Evolutionary conservation across 768 basidiomycete species (phyloP), one percentile per base, ranked within the genome.

Genomic region (Leccinum disarticulatum): DNA sequence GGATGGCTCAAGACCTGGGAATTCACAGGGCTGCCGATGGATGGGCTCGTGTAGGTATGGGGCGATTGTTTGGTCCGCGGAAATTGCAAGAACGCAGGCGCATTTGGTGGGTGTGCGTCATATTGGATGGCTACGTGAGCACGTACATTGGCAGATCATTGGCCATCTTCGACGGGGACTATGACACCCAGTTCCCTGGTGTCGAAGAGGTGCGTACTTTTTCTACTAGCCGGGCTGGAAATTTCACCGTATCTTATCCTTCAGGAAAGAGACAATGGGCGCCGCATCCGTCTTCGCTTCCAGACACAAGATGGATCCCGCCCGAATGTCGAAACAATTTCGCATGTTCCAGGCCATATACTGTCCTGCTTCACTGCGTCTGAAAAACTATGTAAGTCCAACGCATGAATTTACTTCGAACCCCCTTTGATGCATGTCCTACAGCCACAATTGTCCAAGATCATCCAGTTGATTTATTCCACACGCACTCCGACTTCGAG

Each of bases 1-100:
- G 93, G n/a, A 93, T 95, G 91, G 91, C 91, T 15, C 91, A 92
- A 73, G 91, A 93, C 72, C 72, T 93, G 56, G 91, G 91, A 8
- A 83, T 93, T 82, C 91, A 93, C 67, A 82, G 90, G 36, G 82
- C 81, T 63, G 88, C 92, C 31, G 91, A 93, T 68, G 84, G 86
- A 30, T 93, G 91, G 91, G 81, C 82, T 19, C 74, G 86, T 28
- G 82, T 71, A 57, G 83, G 78, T 15, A 78, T 85, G 56, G 86
- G 86, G 0, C 70, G 62, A 52, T 65, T 92, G 47, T 91, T 92
- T 67, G 79, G 77, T 2, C 74, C 76, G 55, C 77, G 78, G 70
- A 87, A 90, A 73, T 75, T 90, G 60, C 83, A 87, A 64, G 87
- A 88, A 71, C 79, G 91, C 62, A 80, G 86, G 63, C 75, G 88